Conservation (phyloP, 306 rosid genomes). For the Medicago arabica region DNA sequence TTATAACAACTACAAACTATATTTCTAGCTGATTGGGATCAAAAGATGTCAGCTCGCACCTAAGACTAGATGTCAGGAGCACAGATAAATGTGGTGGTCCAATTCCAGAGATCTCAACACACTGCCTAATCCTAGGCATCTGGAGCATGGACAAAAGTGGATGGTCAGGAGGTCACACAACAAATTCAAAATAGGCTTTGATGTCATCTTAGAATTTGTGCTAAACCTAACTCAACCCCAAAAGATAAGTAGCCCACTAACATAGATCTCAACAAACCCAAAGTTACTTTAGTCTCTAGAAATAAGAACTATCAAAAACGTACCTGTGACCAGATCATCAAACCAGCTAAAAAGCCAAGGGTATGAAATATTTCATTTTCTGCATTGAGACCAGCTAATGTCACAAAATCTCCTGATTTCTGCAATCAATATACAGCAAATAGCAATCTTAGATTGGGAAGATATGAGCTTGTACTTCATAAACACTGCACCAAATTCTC, state of each 20-base stretch:
- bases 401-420: constrained; percentile 79
- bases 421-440: constrained; percentile 53
- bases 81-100: too few relatives aligned
- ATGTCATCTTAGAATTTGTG: too few relatives aligned
- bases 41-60: too few relatives aligned
- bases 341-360: constrained; percentile 80
- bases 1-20: too few relatives aligned
- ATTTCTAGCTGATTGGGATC: too few relatives aligned
- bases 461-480: neutral
- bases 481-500: constrained; percentile 44
- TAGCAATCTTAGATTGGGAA: constrained; percentile 29
- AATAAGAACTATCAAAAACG: constrained; percentile 33
- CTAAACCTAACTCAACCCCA: neutral
- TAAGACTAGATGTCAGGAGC: too few relatives aligned
- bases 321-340: constrained; percentile 96
- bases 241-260: neutral
- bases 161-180: too few relatives aligned
- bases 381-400: constrained; percentile 70
- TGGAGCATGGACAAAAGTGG: too few relatives aligned
- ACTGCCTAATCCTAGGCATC: too few relatives aligned
- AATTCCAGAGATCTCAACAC: too few relatives aligned
- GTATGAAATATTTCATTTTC: constrained; percentile 94
- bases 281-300: constrained; percentile 31
- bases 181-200: too few relatives aligned
- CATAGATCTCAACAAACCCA: neutral